A percentile compares a stretch with the other conserved stretches of the same genome.
Conservation (phyloP, 2,329 filamentous ascomycete genomes). For the Ophiostoma montium region DNA sequence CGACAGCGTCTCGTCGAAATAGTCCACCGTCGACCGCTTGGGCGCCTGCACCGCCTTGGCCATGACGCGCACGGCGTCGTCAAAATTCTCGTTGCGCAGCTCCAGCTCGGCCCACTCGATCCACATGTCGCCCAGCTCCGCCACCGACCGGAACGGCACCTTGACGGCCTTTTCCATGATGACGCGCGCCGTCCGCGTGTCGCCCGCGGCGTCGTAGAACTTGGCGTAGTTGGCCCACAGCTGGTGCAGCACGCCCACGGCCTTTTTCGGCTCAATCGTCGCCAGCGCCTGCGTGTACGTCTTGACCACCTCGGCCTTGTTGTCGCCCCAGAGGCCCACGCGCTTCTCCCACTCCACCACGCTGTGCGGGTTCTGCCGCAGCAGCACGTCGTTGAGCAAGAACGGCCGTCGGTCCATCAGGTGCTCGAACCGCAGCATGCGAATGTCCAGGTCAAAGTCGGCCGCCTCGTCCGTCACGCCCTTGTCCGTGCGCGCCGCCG, state of each 20-base stretch:
- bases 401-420: slow-evolving; percentile 95
- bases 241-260: slow-evolving; percentile 82
- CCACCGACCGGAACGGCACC: slow-evolving; percentile 95
- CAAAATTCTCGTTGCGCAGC: slow-evolving; percentile 87
- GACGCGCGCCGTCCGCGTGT: slow-evolving; percentile 69
- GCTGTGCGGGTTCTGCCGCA: slow-evolving; percentile 92
- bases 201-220: slow-evolving; percentile 82
- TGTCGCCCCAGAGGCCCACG: slow-evolving; percentile 88
- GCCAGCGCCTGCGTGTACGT: slow-evolving; percentile 93
- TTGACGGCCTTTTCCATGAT: slow-evolving; percentile 98
- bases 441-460: slow-evolving; percentile 87
- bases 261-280: slow-evolving; percentile 86
- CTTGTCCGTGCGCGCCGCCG: slow-evolving; percentile 65
- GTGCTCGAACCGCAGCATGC: slow-evolving; percentile 96
- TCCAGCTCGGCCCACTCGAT: slow-evolving; percentile 99
- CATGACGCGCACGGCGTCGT: slow-evolving; percentile 90
- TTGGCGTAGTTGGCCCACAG: slow-evolving; percentile 96
- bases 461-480: slow-evolving; percentile 66
- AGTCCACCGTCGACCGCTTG: slow-evolving; percentile 95
- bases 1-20: slow-evolving; percentile 87
- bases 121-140: slow-evolving; percentile 95
- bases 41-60: slow-evolving; percentile 94
- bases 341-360: slow-evolving; percentile 96
- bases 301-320: slow-evolving; percentile 78
- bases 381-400: slow-evolving; percentile 84